Evolutionary conservation across 805 yeast genomes (phyloP).

Genomic region (Candida tallmaniae): DNA sequence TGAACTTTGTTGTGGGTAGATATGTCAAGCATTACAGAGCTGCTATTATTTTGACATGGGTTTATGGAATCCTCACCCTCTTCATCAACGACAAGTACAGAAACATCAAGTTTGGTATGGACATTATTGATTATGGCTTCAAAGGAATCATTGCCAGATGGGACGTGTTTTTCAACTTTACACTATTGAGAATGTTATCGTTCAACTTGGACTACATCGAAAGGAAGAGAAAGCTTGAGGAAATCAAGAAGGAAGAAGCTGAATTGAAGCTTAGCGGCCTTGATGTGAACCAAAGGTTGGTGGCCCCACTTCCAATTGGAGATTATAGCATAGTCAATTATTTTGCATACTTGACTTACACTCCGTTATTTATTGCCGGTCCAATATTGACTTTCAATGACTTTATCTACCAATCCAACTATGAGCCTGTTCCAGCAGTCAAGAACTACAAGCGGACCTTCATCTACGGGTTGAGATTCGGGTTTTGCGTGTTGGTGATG

Average conservation of each 20-base stretch:
- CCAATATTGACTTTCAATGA: constrained; percentile 94
- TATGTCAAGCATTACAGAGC: constrained; percentile 24
- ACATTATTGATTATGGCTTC: constrained; percentile 54
- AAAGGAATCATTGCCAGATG: constrained; percentile 82
- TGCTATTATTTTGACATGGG: constrained; percentile 58
- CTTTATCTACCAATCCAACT: constrained; percentile 66
- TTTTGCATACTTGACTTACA: constrained; percentile 71
- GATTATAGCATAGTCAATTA: constrained; percentile 67
- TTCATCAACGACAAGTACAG: constrained; percentile 73
- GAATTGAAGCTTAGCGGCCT: constrained; percentile 14
- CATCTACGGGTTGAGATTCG: constrained; percentile 62
- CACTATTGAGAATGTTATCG: constrained; percentile 77
- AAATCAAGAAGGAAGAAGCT: constrained; percentile 10
- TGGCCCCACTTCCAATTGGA: constrained; percentile 53
- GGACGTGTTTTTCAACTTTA: constrained; percentile 95
- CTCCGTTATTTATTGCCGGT: constrained; percentile 93
- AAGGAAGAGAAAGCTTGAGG: constrained; percentile 18
- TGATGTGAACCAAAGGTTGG: constrained; percentile 62
- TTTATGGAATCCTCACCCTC: constrained; percentile 70
- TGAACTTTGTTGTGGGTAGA: constrained; percentile 50
- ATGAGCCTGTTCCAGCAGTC: constrained; percentile 55
- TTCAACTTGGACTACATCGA: constrained; percentile 73
- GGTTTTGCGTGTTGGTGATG: constrained; percentile 78
- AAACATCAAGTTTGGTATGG: constrained; percentile 49
- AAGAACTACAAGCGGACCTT: constrained; percentile 44